These are phyloP conservation scores for Rhizopus stolonifer DNA, from an alignment of 371 early-diverging fungal genomes.

Conservation along the genomic window DNA sequence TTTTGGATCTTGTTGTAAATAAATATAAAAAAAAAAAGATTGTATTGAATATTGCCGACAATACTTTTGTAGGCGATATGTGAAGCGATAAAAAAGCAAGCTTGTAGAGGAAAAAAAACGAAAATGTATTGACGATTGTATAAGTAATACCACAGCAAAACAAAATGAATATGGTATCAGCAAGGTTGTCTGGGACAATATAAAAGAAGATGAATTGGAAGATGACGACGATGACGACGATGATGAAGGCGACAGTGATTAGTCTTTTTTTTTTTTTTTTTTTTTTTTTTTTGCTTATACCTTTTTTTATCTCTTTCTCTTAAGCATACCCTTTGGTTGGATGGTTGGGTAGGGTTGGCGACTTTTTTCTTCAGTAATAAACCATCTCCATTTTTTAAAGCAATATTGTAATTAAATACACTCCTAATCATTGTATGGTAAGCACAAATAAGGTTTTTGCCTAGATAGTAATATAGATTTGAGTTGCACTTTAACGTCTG, in stretches of 20 bases:
- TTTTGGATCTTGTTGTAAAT: constrained; percentile 20
- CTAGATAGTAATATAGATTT: constrained; percentile 9
- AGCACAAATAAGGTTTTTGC: constrained; percentile 2
- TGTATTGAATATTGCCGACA: constrained; percentile 14
- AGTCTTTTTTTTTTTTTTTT: too few relatives aligned
- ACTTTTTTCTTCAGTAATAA: too few relatives aligned
- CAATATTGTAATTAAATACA: too few relatives aligned
- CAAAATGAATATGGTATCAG: constrained; percentile 13
- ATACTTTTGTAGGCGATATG: constrained; percentile 12
- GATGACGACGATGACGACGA: constrained; percentile 7
- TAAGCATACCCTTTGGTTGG: constrained; percentile 5
- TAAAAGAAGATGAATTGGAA: constrained; percentile 12
- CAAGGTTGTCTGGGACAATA: constrained; percentile 16
- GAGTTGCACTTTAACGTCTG: constrained; percentile 7
- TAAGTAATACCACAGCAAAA: constrained; percentile 12
- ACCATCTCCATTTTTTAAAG: too few relatives aligned
- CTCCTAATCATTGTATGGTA: not conserved
- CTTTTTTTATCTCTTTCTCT: too few relatives aligned
- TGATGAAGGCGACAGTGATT: constrained; percentile 7
- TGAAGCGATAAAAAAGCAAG: constrained; percentile 11
- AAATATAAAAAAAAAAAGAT: constrained; percentile 7
- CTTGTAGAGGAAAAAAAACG: constrained; percentile 20
- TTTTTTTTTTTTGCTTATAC: too few relatives aligned
- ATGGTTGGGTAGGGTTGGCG: not conserved
- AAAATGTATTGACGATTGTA: constrained; percentile 11